Evolutionary conservation across 176 grass and related monocot genomes (phyloP), one percentile per base, ranked within the genome.

Genomic region (Eleusine coracana): DNA sequence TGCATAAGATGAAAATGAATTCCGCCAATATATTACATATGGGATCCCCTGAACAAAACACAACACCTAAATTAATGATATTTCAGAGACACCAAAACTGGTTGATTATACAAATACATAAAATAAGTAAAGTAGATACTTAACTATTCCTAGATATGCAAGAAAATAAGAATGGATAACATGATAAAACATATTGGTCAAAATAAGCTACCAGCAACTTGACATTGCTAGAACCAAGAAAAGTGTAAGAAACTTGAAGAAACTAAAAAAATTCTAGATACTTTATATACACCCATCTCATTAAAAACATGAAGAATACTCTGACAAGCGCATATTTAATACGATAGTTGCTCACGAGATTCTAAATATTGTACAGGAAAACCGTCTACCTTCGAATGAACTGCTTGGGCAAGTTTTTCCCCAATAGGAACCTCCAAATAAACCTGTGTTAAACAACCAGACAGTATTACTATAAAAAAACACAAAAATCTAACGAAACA

Each of bases 21-120:
- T 99, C 85, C 89, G 90, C 96, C 96, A 99, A 78, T 99, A 99
- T 90, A 99, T 99, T 45, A 99, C 96, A 39, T 99, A 99, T 44
- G 93, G 96, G 25, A 99, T 90, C 54, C 96, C 96, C 96, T 99
- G 86, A 90, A 87, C 81, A 71, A 48, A 74, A 78, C 70, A 79
- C 20, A 82, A 78, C 41, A 64, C 25, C 70, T 44, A 37, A 8
- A 65, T 64, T 56, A 67, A 65, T 29, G 1, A 88, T 66, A 41
- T 51, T 82, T 16, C 64, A 28, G 14, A 73, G 73, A 86, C 16
- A 86, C 8, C 23, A 68, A 49, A 68, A 41, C 29, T 79, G 39
- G 28, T 66, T 80, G 29, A 28, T 65, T 27, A 62, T 34, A 3
- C 11, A 29, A 49, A 34, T 34, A 34, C 55, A 74, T n/a, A 71